Evolutionary conservation across 2,329 filamentous ascomycete genomes (phyloP).

Genomic region (Phialocephala sp.): DNA sequence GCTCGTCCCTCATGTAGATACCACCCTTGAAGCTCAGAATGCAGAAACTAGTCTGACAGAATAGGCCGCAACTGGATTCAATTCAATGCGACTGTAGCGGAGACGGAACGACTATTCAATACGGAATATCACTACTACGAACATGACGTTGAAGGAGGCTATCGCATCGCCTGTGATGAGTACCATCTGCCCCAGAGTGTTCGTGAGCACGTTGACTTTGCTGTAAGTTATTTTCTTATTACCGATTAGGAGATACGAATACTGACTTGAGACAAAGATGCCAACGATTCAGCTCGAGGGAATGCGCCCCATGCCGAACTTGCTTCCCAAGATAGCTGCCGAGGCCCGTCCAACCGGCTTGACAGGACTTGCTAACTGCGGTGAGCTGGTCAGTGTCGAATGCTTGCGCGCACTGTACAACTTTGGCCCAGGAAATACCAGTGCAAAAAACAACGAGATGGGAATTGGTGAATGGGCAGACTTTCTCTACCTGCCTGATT

Average conservation of each 20-base stretch:
- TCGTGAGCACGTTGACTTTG: conserved; percentile 37
- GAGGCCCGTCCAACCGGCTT: conserved; percentile 13
- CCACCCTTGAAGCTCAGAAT: background rate
- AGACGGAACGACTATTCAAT: conserved; percentile 57
- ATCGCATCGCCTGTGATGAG: conserved; percentile 40
- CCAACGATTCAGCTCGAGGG: conserved; percentile 32
- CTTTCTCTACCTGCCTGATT: conserved; percentile 55
- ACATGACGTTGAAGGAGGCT: conserved; percentile 55
- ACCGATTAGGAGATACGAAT: conserved; percentile 27
- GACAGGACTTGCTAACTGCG: conserved; percentile 47
- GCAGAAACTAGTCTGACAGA: background rate
- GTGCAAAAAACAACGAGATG: conserved; percentile 50
- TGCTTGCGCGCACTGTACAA: conserved; percentile 58
- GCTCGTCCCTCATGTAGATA: too few relatives aligned
- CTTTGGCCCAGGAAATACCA: conserved; percentile 48
- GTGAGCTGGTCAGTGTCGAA: conserved; percentile 58
- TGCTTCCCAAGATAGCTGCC: conserved; percentile 15
- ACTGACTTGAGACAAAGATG: conserved; percentile 24
- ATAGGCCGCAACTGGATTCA: conserved; percentile 32
- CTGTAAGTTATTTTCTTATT: conserved; percentile 36
- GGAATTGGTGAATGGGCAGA: conserved; percentile 60
- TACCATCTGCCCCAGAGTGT: conserved; percentile 36
- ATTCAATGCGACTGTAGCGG: conserved; percentile 41
- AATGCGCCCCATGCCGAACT: conserved; percentile 27
- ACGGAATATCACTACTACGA: conserved; percentile 49